Evolutionary conservation across 2,329 filamentous ascomycete species (phyloP), one percentile per base, ranked within the genome.

Genomic region (Sclerotinia nivalis): DNA sequence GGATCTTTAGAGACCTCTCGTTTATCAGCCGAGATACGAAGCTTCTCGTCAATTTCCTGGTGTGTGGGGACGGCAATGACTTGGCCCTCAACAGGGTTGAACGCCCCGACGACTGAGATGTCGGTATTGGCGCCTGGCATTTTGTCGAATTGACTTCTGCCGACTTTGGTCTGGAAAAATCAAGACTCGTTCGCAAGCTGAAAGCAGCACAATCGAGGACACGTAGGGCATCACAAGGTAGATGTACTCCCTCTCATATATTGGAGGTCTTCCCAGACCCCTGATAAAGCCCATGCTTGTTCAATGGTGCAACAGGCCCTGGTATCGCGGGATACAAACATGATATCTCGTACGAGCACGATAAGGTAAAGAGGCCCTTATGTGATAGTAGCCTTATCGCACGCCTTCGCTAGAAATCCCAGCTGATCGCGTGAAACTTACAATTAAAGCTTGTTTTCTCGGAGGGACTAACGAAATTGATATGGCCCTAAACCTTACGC

Each of bases 11-110:
- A 49, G 8, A 68, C 59, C 40, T 69, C 73, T 40, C 54, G 58
- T 18, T 68, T 68, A 2, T 71, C 68, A 18, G 64, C 56, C 8
- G 71, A 59, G 49, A 70, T 45, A n/a, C 54, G 58, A 12, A 70
- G 64, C 73, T 80, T 80, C 75, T 80, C 78, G 69, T 79, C 74
- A 72, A 79, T 76, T 7, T 69, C 75, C 10, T 72, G 15, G 49
- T 80, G 76, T 70, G 70, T 77, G 8, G 79, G 78, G 20, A 77
- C 73, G 13, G 75, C 64, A 54, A 77, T 72, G 61, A 77, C 74
- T 69, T 79, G 77, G 12, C 76, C 76, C 72, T 78, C 77, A 50
- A 76, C 71, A 6, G 77, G 70, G 73, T 79, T 76, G 61, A 77
- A 43, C 1, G 73, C 75, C 18, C 75, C 77, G 45, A 76, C 71